These are phyloP conservation scores for Xylaria sp. DNA, from an alignment of 2,329 filamentous ascomycete genomes.

Conservation along the genomic window DNA sequence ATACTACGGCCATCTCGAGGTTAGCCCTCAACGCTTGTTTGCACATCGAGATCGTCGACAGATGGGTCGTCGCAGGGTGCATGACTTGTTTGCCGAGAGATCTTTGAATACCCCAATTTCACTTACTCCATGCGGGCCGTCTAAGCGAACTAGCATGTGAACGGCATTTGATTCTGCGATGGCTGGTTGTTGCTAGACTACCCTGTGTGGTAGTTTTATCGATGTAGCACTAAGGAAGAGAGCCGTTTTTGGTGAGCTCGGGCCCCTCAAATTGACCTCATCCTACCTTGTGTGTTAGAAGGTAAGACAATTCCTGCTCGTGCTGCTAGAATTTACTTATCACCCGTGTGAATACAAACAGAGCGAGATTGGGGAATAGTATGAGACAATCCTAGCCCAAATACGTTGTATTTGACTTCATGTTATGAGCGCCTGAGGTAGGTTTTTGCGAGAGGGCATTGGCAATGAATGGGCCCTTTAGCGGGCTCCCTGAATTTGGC, in stretches of 20 bases:
- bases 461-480: background rate
- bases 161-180: conserved; percentile 1
- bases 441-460: background rate
- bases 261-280: background rate
- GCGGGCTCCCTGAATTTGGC: background rate
- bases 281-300: background rate
- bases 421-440: background rate
- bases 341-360: background rate
- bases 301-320: background rate
- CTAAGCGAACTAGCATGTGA: background rate
- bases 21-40: conserved; percentile 23
- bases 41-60: conserved; percentile 22
- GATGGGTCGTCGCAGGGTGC: conserved; percentile 38
- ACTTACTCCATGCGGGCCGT: conserved; percentile 4
- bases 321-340: conserved; percentile 2
- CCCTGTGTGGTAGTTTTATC: conserved; percentile 1
- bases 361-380: background rate
- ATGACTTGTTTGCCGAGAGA: conserved; percentile 37
- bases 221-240: background rate
- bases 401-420: background rate
- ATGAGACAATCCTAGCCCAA: background rate
- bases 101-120: conserved; percentile 25
- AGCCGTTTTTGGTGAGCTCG: background rate
- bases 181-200: background rate
- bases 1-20: background rate